Conservation (phyloP, 345 rosid species). For the Brassica juncea region DNA sequence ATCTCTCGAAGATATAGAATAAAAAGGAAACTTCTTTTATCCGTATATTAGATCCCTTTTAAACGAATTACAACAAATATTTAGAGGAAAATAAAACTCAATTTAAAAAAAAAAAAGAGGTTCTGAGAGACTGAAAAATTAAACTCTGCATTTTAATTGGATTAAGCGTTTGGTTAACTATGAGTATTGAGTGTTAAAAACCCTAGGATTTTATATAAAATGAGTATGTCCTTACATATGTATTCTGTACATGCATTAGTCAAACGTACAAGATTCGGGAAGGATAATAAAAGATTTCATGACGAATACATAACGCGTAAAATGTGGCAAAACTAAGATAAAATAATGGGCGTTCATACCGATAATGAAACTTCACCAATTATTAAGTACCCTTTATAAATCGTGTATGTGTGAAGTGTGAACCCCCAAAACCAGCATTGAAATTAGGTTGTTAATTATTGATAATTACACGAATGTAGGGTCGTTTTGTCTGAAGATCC, state of each 20-base stretch:
- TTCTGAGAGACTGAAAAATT: not conserved
- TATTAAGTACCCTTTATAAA: not conserved
- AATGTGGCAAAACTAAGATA: not conserved
- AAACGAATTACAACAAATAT: not conserved
- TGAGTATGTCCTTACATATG: not conserved
- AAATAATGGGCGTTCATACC: not conserved
- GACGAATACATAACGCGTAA: constrained; percentile 12
- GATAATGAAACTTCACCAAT: not conserved
- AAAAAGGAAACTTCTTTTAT: not conserved
- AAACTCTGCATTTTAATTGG: not conserved
- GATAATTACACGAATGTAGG: not conserved
- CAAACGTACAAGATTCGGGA: constrained; percentile 19
- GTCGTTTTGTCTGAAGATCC: not conserved
- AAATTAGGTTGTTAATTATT: constrained; percentile 13
- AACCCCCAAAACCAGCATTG: constrained; percentile 30
- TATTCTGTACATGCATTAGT: not conserved
- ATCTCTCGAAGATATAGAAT: not conserved
- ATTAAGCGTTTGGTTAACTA: not conserved
- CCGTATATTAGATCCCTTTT: not conserved
- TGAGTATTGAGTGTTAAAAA: not conserved
- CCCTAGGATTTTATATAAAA: not conserved
- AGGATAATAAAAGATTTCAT: constrained; percentile 11
- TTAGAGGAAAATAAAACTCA: not conserved
- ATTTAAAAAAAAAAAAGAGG: not conserved
- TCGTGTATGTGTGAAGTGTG: not conserved